Evolutionary conservation across 1,284 basidiomycete species (phyloP).

Genomic region (Pseudozyma pruni): DNA sequence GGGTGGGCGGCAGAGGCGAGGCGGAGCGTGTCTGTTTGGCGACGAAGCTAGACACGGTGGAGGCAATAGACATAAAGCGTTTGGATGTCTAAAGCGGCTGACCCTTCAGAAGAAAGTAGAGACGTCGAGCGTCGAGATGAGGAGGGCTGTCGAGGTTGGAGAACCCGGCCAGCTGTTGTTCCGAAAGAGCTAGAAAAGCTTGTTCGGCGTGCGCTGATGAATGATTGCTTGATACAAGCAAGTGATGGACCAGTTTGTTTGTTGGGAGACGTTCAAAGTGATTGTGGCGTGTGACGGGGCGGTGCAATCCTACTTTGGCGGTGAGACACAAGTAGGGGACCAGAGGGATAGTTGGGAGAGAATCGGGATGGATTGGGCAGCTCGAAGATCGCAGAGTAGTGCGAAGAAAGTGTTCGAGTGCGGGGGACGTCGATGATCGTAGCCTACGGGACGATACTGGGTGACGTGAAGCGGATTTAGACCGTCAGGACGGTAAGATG

Average conservation of each 20-base stretch:
- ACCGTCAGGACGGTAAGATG: slow-evolving; percentile 2
- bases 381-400: slow-evolving; percentile 35
- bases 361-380: slow-evolving; percentile 1
- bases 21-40: slow-evolving; percentile 12
- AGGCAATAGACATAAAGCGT: slow-evolving; percentile 20
- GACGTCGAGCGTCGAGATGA: slow-evolving; percentile 13
- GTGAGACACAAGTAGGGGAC: background rate
- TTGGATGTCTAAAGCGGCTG: slow-evolving; percentile 32
- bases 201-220: background rate
- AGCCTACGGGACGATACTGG: slow-evolving; percentile 45
- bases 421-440: slow-evolving; percentile 33
- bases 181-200: background rate
- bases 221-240: background rate
- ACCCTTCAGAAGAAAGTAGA: slow-evolving; percentile 30
- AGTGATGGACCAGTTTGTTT: background rate
- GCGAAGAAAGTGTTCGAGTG: slow-evolving; percentile 21
- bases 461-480: slow-evolving; percentile 13
- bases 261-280: too few species aligned
- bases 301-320: too few species aligned
- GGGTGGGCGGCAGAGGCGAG: slow-evolving; percentile 31
- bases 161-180: slow-evolving; percentile 1
- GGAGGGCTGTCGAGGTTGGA: slow-evolving; percentile 3
- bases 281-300: too few species aligned
- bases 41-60: slow-evolving; percentile 5
- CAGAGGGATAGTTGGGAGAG: background rate